These are phyloP conservation scores for Candida michaelii DNA, from an alignment of 805 yeast species.

Conservation along the genomic window DNA sequence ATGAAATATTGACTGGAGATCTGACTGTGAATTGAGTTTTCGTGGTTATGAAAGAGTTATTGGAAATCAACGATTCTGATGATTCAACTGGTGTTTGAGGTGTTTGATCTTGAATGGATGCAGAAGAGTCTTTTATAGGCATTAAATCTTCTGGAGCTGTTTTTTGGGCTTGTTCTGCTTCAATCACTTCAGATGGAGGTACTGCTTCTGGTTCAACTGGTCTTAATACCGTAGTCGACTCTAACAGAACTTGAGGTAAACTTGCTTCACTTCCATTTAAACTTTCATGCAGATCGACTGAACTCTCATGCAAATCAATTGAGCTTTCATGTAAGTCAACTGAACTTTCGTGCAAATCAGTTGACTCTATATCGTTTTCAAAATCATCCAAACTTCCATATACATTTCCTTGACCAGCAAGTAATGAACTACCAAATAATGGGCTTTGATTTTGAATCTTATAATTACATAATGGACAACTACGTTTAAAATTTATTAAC, in stretches of 20 bases:
- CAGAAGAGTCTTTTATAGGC: no score
- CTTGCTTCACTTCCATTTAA: no score
- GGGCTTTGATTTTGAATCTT: slow-evolving; percentile 14
- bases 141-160: no score
- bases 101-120: not conserved
- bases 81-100: not conserved
- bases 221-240: no score
- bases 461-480: slow-evolving; percentile 59
- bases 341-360: not conserved
- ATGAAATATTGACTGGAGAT: not conserved
- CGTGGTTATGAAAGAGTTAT: not conserved
- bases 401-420: slow-evolving; percentile 17
- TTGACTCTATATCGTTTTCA: slow-evolving; percentile 7
- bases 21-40: not conserved
- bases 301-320: not conserved
- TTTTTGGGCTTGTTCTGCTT: not conserved
- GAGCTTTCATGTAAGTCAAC: not conserved
- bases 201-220: no score
- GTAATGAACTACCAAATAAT: slow-evolving; percentile 9
- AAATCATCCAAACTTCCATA: slow-evolving; percentile 26
- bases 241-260: no score
- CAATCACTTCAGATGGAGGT: not conserved
- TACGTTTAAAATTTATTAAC: slow-evolving; percentile 53
- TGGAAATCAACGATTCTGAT: slow-evolving; percentile 1
- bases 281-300: not conserved